Percentiles rank a stretch among this genome's conserved stretches.
Conservation (phyloP, 805 yeast species). For the Trichomonascus vanleenenianus region DNA sequence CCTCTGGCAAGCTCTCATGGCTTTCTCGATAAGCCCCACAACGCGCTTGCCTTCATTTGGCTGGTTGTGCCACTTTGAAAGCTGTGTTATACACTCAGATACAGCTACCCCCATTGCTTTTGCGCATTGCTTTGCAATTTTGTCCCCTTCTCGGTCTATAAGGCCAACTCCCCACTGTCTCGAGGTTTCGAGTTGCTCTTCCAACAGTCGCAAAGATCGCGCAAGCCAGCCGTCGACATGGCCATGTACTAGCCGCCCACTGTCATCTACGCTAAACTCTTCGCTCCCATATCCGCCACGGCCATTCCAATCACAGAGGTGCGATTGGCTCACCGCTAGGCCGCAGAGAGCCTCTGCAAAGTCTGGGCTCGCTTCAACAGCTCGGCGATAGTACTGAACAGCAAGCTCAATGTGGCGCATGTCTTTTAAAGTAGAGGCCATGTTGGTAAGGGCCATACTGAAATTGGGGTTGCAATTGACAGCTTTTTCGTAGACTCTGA, state of each 20-base stretch:
- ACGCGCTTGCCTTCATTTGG: constrained; percentile 23
- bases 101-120: no score
- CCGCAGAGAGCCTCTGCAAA: constrained; percentile 29
- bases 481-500: constrained; percentile 25
- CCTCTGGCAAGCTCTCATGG: constrained; percentile 19
- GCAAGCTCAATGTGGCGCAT: constrained; percentile 26
- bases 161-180: constrained; percentile 25
- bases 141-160: constrained; percentile 10
- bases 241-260: constrained; percentile 18
- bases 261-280: constrained; percentile 19
- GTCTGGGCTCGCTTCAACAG: constrained; percentile 23
- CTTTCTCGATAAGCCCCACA: constrained; percentile 20
- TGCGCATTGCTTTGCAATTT: constrained; percentile 3
- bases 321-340: constrained; percentile 23
- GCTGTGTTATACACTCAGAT: neutral
- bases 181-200: constrained; percentile 19
- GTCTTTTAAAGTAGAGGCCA: constrained; percentile 28
- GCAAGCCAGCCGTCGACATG: constrained; percentile 24
- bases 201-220: constrained; percentile 16
- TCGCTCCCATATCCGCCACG: constrained; percentile 26
- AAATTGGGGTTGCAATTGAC: constrained; percentile 25
- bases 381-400: constrained; percentile 23
- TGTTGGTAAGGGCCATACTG: constrained; percentile 26
- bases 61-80: constrained; percentile 3
- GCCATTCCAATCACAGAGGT: constrained; percentile 28